These are phyloP conservation scores for Fallopia convolvulus DNA, from an alignment of 148 eudicot species.

Conservation along the genomic window DNA sequence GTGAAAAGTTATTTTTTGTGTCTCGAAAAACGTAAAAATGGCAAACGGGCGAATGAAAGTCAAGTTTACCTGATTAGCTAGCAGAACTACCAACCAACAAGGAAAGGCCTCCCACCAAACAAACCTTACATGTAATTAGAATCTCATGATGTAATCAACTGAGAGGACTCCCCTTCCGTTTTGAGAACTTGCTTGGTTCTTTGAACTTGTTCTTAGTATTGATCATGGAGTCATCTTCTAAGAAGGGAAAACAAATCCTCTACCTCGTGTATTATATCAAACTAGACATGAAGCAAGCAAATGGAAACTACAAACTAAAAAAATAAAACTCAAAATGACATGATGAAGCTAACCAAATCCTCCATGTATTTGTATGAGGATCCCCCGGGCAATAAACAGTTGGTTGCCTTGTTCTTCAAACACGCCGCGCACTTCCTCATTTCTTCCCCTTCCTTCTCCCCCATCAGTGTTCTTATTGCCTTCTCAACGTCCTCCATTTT, in stretches of 20 bases:
- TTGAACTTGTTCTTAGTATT: not conserved
- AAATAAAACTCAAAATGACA: constrained; percentile 15
- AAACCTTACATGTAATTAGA: not conserved
- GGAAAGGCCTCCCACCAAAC: not conserved
- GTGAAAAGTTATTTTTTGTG: too few relatives aligned
- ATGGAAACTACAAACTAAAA: too few relatives aligned
- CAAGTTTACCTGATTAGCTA: not conserved
- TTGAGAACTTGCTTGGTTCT: not conserved
- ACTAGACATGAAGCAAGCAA: not conserved
- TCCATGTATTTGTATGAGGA: constrained; percentile 34
- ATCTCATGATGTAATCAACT: not conserved
- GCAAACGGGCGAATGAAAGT: not conserved
- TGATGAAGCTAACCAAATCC: constrained; percentile 21
- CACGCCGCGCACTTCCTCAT: constrained; percentile 22
- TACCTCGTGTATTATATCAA: not conserved
- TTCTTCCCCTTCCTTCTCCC: constrained; percentile 35
- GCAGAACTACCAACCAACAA: not conserved
- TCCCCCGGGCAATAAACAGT: constrained; percentile 23
- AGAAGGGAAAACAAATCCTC: too few relatives aligned
- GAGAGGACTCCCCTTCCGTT: too few relatives aligned
- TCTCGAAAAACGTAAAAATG: too few relatives aligned
- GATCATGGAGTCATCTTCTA: too few relatives aligned
- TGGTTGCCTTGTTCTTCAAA: constrained; percentile 29
- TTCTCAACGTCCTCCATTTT: constrained; percentile 27
- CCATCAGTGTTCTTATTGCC: constrained; percentile 33